Evolutionary conservation across 2,329 filamentous ascomycete genomes (phyloP).

Genomic region (Diaporthe amygdali): DNA sequence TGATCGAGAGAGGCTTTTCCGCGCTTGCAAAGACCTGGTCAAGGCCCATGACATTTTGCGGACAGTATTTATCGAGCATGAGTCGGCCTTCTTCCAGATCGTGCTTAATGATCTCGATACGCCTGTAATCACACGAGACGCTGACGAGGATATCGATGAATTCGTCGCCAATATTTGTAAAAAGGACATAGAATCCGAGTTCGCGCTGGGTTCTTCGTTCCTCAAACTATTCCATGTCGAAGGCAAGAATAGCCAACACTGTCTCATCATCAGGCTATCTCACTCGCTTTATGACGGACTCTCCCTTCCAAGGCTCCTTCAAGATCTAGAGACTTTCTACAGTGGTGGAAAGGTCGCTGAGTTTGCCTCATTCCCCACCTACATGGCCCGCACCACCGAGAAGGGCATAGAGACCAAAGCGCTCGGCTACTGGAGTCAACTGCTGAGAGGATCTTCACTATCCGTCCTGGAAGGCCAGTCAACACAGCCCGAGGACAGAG

Average conservation of each 20-base stretch:
- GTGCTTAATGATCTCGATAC: constrained; percentile 39
- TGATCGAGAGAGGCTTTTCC: constrained; percentile 32
- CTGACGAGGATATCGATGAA: constrained; percentile 36
- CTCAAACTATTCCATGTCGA: constrained; percentile 33
- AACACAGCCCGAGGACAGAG: constrained; percentile 4
- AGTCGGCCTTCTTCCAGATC: constrained; percentile 39
- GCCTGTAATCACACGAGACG: constrained; percentile 32
- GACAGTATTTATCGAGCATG: constrained; percentile 42
- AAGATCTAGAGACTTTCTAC: constrained; percentile 46
- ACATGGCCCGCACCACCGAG: constrained; percentile 36
- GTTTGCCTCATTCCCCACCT: constrained; percentile 43
- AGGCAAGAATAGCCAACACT: constrained; percentile 32
- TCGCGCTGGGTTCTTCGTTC: constrained; percentile 44
- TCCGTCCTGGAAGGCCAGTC: constrained; percentile 37
- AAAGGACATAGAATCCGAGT: constrained; percentile 39
- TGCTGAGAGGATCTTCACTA: constrained; percentile 40
- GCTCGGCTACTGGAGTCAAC: constrained; percentile 46
- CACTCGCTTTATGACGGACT: constrained; percentile 55
- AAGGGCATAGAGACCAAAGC: constrained; percentile 34
- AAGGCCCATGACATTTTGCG: constrained; percentile 42
- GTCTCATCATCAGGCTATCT: constrained; percentile 47
- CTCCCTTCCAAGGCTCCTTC: constrained; percentile 46
- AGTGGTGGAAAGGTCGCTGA: constrained; percentile 31
- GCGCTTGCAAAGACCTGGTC: constrained; percentile 36
- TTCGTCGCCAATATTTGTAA: constrained; percentile 37